A percentile compares a stretch with the other conserved stretches of the same genome.
These are phyloP conservation scores for Mrakia blollopis DNA, from an alignment of 768 basidiomycete genomes.

Conservation along the genomic window DNA sequence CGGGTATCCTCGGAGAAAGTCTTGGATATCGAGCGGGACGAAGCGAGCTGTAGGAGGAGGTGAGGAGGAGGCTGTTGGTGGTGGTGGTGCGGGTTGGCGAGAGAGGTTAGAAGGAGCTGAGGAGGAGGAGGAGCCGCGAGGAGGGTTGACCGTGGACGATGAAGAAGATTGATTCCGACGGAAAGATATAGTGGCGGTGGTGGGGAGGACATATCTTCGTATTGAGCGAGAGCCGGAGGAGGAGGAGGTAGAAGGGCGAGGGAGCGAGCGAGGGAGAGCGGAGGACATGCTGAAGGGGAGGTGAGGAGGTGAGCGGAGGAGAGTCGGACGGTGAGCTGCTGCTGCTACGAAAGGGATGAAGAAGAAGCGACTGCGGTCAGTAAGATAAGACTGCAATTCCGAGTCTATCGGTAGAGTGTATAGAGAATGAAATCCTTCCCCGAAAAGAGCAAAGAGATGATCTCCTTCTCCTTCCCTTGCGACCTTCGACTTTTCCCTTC, in stretches of 20 bases:
- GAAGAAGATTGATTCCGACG: not conserved
- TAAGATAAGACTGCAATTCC: not conserved
- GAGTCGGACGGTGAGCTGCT: not conserved
- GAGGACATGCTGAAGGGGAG: conserved; percentile 1
- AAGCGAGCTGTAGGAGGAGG: not conserved
- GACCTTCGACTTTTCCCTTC: conserved; percentile 2
- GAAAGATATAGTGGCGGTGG: not conserved
- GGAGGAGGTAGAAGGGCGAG: not conserved
- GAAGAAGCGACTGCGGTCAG: not conserved
- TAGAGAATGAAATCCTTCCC: not conserved
- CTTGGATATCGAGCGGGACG: not conserved
- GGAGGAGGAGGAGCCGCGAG: not conserved
- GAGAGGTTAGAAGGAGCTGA: not conserved
- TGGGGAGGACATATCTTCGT: not conserved
- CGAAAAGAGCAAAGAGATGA: not conserved
- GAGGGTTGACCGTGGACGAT: not conserved
- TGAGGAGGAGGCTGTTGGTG: not conserved
- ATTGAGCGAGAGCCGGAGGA: not conserved
- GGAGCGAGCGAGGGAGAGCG: not conserved
- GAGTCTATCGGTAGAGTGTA: not conserved
- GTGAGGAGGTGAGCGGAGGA: too few species aligned
- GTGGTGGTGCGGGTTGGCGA: not conserved
- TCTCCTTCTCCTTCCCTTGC: not conserved
- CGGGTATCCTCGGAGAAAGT: conserved; percentile 6
- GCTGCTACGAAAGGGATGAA: not conserved